phyloP scores from a whole-genome alignment of 768 basidiomycete genomes.

The Tricholomella constricta region DNA sequence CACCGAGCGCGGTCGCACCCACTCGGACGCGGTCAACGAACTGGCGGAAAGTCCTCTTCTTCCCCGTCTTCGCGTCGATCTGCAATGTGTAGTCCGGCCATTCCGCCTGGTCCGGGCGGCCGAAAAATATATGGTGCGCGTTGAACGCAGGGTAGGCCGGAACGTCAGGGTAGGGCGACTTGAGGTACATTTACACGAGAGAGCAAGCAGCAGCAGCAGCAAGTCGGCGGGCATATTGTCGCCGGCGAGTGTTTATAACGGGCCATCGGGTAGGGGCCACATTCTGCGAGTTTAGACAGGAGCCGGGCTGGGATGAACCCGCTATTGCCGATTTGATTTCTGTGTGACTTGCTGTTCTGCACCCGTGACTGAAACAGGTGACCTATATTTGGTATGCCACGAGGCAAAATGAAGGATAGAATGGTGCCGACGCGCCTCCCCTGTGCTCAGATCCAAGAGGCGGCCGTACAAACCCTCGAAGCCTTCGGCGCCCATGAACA shows the following conservation, averaged over 20 bases:
- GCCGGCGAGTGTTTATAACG: slow-evolving; percentile 4
- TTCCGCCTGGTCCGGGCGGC: slow-evolving; percentile 51
- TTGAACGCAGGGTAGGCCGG: slow-evolving; percentile 54
- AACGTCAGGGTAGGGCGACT: slow-evolving; percentile 56
- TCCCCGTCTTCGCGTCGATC: slow-evolving; percentile 56
- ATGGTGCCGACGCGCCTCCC: no score
- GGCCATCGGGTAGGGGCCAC: not conserved
- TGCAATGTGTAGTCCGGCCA: slow-evolving; percentile 60
- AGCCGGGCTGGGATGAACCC: slow-evolving; percentile 1
- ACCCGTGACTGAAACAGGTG: not conserved
- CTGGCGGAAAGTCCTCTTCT: slow-evolving; percentile 46
- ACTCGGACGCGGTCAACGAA: slow-evolving; percentile 53
- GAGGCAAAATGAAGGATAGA: no score
- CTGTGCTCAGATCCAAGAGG: no score
- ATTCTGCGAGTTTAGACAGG: not conserved
- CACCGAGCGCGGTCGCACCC: slow-evolving; percentile 57
- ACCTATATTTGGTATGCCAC: no score
- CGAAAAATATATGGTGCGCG: slow-evolving; percentile 54
- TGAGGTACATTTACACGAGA: slow-evolving; percentile 53
- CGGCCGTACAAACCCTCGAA: no score
- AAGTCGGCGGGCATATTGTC: not conserved
- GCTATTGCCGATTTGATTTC: slow-evolving; percentile 6
- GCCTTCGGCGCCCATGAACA: not conserved
- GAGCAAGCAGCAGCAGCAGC: not conserved
- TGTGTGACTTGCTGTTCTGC: not conserved